A percentile compares a stretch with the other conserved stretches of the same genome.
phyloP scores from a whole-genome alignment of 495 filamentous ascomycete genomes.

The Trichoderma orchidacearum region DNA sequence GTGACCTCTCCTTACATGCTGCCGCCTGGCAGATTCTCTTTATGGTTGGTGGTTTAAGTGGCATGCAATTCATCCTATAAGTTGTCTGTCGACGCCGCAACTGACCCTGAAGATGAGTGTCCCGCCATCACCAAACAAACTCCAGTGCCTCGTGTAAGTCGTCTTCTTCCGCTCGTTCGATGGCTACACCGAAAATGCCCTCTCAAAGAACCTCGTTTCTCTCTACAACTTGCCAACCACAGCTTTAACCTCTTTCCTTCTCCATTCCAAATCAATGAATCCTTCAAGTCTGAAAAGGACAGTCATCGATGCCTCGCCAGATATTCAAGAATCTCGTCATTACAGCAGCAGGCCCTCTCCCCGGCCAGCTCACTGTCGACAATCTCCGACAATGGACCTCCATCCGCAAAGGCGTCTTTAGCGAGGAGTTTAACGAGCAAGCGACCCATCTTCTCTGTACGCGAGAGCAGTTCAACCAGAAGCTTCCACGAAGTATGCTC shows the following conservation, averaged over 20 bases:
- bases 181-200: neutral
- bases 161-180: neutral
- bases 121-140: neutral
- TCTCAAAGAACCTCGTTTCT: neutral
- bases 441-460: slow-evolving; percentile 27
- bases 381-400: slow-evolving; percentile 19
- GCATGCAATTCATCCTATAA: neutral
- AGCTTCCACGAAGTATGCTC: neutral
- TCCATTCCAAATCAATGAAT: neutral
- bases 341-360: slow-evolving; percentile 15
- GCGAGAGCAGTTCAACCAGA: slow-evolving; percentile 13
- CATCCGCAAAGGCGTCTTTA: slow-evolving; percentile 13
- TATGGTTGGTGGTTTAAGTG: neutral
- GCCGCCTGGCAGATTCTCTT: neutral
- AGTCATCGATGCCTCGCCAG: slow-evolving; percentile 4
- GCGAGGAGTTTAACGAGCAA: slow-evolving; percentile 4
- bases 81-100: neutral
- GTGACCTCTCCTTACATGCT: neutral
- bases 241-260: neutral
- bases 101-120: neutral
- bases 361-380: slow-evolving; percentile 12
- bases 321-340: slow-evolving; percentile 17
- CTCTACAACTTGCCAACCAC: neutral
- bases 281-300: neutral
- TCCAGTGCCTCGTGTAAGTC: neutral